Conservation (phyloP, 2,329 filamentous ascomycete genomes). For the Colletotrichum agaves region DNA sequence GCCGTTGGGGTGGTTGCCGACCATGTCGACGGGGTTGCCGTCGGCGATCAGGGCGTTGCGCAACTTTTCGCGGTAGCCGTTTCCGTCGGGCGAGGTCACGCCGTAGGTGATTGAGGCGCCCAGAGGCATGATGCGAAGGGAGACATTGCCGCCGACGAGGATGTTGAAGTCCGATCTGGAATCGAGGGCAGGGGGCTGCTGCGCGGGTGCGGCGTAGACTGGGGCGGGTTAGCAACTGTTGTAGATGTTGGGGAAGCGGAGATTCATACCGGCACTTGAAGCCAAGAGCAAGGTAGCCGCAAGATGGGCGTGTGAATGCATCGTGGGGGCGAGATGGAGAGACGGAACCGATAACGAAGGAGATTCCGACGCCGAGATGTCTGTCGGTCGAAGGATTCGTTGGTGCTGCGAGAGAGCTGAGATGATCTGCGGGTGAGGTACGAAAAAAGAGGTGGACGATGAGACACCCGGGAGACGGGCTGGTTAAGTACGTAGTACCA, state of each 20-base stretch:
- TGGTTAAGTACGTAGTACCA: constrained; percentile 21
- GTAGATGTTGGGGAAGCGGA: neutral
- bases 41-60: constrained; percentile 45
- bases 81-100: constrained; percentile 47
- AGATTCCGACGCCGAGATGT: neutral
- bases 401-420: neutral
- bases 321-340: neutral
- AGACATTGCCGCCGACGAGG: constrained; percentile 40
- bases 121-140: constrained; percentile 56
- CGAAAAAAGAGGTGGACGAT: neutral
- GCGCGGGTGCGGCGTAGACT: constrained; percentile 36
- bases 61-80: constrained; percentile 52
- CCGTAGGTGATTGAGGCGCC: constrained; percentile 57
- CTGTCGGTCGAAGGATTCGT: neutral
- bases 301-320: constrained; percentile 18
- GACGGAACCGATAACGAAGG: neutral
- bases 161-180: constrained; percentile 26
- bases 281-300: constrained; percentile 31
- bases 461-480: neutral
- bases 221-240: constrained; percentile 2
- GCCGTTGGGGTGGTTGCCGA: constrained; percentile 52
- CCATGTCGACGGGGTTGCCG: constrained; percentile 52
- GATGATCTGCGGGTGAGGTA: neutral
- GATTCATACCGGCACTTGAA: constrained; percentile 26
- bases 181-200: constrained; percentile 12